Evolutionary conservation across 2,329 filamentous ascomycete species (phyloP), one percentile per base, ranked within the genome.

Genomic region (Ophiocordyceps camponoti-leonardi): DNA sequence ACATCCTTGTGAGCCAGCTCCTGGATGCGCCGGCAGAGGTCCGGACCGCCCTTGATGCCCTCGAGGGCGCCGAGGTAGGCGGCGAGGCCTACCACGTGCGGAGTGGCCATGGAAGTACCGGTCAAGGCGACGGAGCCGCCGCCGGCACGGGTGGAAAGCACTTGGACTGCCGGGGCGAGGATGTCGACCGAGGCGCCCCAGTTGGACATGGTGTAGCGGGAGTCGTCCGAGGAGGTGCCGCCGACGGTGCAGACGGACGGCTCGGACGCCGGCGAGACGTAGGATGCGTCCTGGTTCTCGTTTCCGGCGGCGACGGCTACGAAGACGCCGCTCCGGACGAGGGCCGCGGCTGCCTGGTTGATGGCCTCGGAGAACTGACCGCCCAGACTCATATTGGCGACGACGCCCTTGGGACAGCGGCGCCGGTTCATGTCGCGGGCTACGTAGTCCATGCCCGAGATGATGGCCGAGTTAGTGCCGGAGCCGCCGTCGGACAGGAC

Each of bases 301-400:
- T 74, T 74, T 39, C 71, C 71, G 28, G 71, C 71, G 3, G 71
- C 71, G 16, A 73, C 70, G 46, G 65, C 69, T 41, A 72, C 58
- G 48, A 70, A 68, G 46, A 73, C 57, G 30, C 70, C 71, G 1
- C 58, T 55, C 26, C 48, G 48, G 49, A 67, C 58, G 30, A 69
- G 59, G 42, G 56, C 58, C 11, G 59, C 59, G 22, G 70, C 67
- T 11, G 69, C 69, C 31, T 53, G 55, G 62, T 73, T 74, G 48
- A 71, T 53, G 19, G 68, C 55, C 2, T 59, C 44, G 6, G 66
- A 68, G 48, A 51, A 56, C 44, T 50, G 42, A 11, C 69, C 69
- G 37, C 70, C 69, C 7, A 75, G 66, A 8, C 66, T 70, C 69
- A 74, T 69, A 58, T 67, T 71, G 49, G 67, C 63, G 23, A 73